A percentile compares a stretch with the other conserved stretches of the same genome.
Conservation (phyloP, 805 yeast species). For the Saccharomyces jurei region DNA sequence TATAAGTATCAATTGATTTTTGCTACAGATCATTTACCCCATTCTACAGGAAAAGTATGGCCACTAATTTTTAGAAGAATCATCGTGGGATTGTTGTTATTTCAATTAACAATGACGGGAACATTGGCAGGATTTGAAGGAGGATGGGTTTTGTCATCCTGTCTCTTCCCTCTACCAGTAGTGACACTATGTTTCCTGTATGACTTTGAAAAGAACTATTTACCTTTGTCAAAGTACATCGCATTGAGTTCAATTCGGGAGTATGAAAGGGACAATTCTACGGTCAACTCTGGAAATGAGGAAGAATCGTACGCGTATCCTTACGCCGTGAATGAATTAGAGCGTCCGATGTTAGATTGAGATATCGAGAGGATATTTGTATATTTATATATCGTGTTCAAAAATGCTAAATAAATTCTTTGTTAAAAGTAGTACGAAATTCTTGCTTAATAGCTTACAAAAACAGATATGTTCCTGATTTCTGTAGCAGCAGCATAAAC, state of each 20-base stretch:
- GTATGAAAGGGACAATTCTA: conserved; percentile 30
- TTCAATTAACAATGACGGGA: conserved; percentile 91
- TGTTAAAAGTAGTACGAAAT: not conserved
- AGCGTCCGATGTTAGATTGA: conserved; percentile 73
- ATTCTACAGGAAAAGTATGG: conserved; percentile 96
- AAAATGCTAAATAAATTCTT: not conserved
- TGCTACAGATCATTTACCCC: conserved; percentile 91
- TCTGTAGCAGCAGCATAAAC: not conserved
- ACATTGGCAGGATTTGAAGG: conserved; percentile 69
- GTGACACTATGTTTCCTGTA: conserved; percentile 58
- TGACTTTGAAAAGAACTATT: conserved; percentile 73
- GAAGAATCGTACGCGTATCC: conserved; percentile 68
- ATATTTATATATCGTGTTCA: not conserved
- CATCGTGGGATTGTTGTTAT: conserved; percentile 68
- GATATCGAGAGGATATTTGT: not conserved
- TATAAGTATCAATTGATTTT: conserved; percentile 86
- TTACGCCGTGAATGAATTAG: conserved; percentile 55
- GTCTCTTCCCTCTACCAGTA: conserved; percentile 69
- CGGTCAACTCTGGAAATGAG: conserved; percentile 17
- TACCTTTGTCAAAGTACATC: conserved; percentile 76
- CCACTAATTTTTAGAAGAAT: conserved; percentile 80
- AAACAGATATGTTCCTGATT: not conserved
- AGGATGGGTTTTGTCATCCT: conserved; percentile 67
- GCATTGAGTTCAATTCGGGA: conserved; percentile 74
- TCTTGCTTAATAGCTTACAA: not conserved